Conservation (phyloP, 75 land plant genomes). For the Picea sitchensis region DNA sequence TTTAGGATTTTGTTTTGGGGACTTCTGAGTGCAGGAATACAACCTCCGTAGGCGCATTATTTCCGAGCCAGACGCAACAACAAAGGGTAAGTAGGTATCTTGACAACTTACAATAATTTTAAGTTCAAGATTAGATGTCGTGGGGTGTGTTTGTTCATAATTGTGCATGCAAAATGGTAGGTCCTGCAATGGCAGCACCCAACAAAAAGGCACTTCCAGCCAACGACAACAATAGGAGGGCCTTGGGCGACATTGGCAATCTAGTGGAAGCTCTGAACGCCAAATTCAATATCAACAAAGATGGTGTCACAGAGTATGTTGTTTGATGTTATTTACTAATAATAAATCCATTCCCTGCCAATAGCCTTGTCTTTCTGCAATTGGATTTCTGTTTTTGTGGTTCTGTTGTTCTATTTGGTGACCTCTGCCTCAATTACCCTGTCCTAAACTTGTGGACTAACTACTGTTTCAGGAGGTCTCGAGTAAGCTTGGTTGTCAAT, state of each 20-base stretch:
- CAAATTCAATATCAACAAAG: conserved; percentile 31
- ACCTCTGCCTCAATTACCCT: not conserved
- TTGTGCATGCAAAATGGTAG: not conserved
- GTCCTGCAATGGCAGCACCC: conserved; percentile 1
- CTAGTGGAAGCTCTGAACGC: conserved; percentile 29
- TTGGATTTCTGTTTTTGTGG: not conserved
- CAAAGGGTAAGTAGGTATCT: too few relatives aligned
- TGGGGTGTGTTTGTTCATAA: not conserved
- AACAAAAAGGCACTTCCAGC: conserved; percentile 23
- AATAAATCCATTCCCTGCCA: too few relatives aligned
- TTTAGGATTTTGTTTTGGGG: too few relatives aligned
- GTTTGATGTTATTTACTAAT: not conserved
- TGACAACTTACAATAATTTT: too few relatives aligned
- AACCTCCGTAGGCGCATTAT: too few relatives aligned
- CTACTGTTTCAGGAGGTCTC: conserved; percentile 41
- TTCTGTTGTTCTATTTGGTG: not conserved
- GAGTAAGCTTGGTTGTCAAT: conserved; percentile 49
- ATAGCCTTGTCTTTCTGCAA: not conserved
- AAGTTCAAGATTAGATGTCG: too few relatives aligned
- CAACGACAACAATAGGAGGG: conserved; percentile 36
- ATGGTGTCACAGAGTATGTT: conserved; percentile 11
- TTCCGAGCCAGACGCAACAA: too few relatives aligned
- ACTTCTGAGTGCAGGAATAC: too few relatives aligned
- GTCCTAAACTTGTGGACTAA: not conserved
- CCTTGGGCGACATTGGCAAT: conserved; percentile 86